Percentiles rank a stretch among this genome's conserved stretches.
Evolutionary conservation across 345 rosid genomes (phyloP).

Genomic region (Euphorbia pulcherrima): DNA sequence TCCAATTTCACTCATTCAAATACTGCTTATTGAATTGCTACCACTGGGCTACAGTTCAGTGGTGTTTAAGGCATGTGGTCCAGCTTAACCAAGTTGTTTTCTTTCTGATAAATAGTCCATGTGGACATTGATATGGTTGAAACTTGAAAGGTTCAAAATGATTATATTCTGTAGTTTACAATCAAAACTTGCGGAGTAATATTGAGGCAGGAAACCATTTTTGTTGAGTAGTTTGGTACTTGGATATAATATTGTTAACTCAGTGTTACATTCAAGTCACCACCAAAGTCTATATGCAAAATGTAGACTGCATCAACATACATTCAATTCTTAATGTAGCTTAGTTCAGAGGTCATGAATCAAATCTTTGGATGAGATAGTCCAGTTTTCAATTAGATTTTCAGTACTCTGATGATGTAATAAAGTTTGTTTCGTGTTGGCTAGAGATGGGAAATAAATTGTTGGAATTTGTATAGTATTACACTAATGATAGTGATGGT

Average conservation of each 20-base stretch:
- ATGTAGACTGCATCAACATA: neutral
- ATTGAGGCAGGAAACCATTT: neutral
- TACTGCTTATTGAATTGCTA: neutral
- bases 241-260: neutral
- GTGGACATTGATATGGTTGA: neutral
- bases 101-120: neutral
- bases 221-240: neutral
- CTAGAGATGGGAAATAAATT: no score
- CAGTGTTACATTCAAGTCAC: neutral
- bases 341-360: no score
- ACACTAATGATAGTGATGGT: no score
- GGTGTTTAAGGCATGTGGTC: no score
- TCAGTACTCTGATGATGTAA: neutral
- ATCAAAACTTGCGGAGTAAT: neutral
- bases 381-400: neutral
- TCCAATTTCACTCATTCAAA: neutral
- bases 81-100: neutral
- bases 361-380: neutral
- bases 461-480: no score
- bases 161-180: neutral
- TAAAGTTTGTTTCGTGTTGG: no score
- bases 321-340: neutral
- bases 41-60: no score
- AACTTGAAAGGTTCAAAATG: conserved; percentile 3
- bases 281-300: neutral